Conservation (phyloP, 768 basidiomycete genomes). For the Daedaleopsis nitida region DNA sequence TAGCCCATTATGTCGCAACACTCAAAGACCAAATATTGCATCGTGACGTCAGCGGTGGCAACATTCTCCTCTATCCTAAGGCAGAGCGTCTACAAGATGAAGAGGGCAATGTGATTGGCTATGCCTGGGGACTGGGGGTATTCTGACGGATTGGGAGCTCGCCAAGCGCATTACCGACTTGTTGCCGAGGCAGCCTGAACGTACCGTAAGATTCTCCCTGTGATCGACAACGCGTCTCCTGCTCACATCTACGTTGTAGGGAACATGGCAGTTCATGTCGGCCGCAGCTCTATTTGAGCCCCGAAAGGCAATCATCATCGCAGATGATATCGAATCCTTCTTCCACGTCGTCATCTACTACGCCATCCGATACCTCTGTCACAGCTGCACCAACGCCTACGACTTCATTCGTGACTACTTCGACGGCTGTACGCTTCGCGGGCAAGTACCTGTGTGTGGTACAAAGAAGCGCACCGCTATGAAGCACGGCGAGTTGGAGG, state of each 20-base stretch:
- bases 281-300: constrained; percentile 23
- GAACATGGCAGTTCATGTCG: constrained; percentile 12
- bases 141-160: constrained; percentile 9
- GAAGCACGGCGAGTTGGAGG: too few relatives aligned
- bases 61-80: constrained; percentile 11
- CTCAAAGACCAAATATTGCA: background rate
- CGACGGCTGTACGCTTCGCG: background rate
- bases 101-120: background rate
- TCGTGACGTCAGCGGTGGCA: constrained; percentile 13
- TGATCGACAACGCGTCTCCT: background rate
- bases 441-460: too few relatives aligned
- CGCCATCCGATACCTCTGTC: background rate
- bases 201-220: background rate
- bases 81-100: too few relatives aligned
- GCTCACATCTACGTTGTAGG: background rate
- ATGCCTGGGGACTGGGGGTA: background rate
- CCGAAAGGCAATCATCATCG: constrained; percentile 14
- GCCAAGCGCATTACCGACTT: background rate
- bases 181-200: background rate
- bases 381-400: background rate
- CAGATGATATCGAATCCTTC: background rate
- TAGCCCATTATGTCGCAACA: background rate
- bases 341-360: background rate
- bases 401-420: background rate
- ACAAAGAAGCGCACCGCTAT: too few relatives aligned